These are phyloP conservation scores for Aspergillus hiratsukae DNA, from an alignment of 2,329 filamentous ascomycete genomes.

Conservation along the genomic window DNA sequence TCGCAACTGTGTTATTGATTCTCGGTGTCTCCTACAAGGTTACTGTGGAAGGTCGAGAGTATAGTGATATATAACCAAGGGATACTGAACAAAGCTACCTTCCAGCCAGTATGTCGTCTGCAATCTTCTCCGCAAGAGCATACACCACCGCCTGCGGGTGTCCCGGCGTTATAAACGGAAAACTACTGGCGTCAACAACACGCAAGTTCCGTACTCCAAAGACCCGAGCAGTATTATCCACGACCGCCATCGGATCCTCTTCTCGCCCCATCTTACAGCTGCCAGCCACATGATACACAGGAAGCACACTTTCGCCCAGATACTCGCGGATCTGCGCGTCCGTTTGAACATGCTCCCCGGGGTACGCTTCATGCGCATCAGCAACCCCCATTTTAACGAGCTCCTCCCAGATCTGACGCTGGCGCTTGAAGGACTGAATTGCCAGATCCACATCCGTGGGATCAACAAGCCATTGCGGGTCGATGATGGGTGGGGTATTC, in stretches of 20 bases:
- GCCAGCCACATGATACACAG: constrained; percentile 31
- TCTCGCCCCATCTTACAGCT: constrained; percentile 38
- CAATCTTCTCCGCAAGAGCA: constrained; percentile 38
- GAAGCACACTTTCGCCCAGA: constrained; percentile 21
- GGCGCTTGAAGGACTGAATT: constrained; percentile 39
- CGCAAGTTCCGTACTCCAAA: constrained; percentile 27
- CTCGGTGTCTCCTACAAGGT: neutral
- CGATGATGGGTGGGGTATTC: constrained; percentile 12
- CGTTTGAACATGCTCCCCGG: constrained; percentile 34
- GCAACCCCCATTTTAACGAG: constrained; percentile 15
- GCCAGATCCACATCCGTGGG: constrained; percentile 40
- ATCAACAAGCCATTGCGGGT: constrained; percentile 12
- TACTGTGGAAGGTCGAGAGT: neutral
- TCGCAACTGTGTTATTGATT: constrained; percentile 7
- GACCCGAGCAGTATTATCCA: constrained; percentile 30
- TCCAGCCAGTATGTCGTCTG: constrained; percentile 15
- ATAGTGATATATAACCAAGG: neutral
- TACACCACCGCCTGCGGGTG: constrained; percentile 37
- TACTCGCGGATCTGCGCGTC: constrained; percentile 39
- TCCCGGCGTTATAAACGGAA: constrained; percentile 33
- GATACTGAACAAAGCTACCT: neutral
- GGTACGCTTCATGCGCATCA: constrained; percentile 28
- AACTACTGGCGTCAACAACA: constrained; percentile 32
- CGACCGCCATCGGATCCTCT: constrained; percentile 28
- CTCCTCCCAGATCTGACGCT: constrained; percentile 32